Percentiles rank a stretch among this genome's conserved stretches.
Conservation (phyloP, 169 alveolate genomes). For the Plasmodium gallinaceum region DNA sequence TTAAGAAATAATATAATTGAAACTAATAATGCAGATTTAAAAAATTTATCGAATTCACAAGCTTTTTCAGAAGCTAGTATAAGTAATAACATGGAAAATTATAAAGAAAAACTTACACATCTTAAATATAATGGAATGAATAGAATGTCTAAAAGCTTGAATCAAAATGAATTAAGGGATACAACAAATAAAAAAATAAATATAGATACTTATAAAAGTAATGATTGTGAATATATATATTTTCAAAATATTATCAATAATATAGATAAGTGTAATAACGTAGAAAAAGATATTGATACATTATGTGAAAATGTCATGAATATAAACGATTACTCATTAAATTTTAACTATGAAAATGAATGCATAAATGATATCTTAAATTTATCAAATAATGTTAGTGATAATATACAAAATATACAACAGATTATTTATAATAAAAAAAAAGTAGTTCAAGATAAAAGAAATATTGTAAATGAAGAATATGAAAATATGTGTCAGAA, state of each 20-base stretch:
- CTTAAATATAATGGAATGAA: background rate
- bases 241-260: constrained; percentile 34
- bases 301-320: constrained; percentile 40
- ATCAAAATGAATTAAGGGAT: background rate
- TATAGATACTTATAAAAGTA: constrained; percentile 16
- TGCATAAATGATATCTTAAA: constrained; percentile 18
- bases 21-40: constrained; percentile 12
- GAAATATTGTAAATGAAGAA: constrained; percentile 60
- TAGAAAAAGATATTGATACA: constrained; percentile 29
- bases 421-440: constrained; percentile 33
- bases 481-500: constrained; percentile 59
- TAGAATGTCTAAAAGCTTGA: background rate
- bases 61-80: constrained; percentile 3
- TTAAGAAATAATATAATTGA: constrained; percentile 30
- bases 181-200: background rate
- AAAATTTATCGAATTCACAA: background rate
- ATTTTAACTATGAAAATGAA: constrained; percentile 31
- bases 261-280: constrained; percentile 39
- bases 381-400: constrained; percentile 29
- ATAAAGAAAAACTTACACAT: background rate
- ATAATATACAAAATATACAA: constrained; percentile 27
- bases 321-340: constrained; percentile 23
- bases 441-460: constrained; percentile 55
- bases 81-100: background rate
- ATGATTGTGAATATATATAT: constrained; percentile 27